These are phyloP conservation scores for Malus hybrid DNA, from an alignment of 331 rosid species.

Conservation along the genomic window DNA sequence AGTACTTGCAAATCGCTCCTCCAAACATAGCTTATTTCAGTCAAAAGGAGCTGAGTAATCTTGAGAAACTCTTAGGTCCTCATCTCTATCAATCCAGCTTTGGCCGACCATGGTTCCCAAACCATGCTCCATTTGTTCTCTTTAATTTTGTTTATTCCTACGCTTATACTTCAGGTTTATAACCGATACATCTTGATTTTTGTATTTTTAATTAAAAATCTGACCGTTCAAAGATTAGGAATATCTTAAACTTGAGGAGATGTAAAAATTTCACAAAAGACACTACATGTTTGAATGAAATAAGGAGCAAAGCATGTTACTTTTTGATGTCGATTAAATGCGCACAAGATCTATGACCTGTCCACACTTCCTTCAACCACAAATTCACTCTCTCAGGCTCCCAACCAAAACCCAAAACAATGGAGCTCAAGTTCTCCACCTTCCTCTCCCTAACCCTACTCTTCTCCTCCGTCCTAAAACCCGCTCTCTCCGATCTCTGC, in stretches of 20 bases:
- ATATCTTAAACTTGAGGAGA: too few species aligned
- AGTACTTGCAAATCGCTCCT: too few species aligned
- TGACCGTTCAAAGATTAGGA: too few species aligned
- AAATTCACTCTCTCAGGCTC: not conserved
- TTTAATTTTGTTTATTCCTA: not conserved
- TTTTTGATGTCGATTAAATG: too few species aligned
- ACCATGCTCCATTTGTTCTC: not conserved
- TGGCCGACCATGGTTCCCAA: not conserved
- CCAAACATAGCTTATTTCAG: too few species aligned
- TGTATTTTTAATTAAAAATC: too few species aligned
- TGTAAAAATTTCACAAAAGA: too few species aligned
- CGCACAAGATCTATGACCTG: not conserved
- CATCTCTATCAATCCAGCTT: not conserved
- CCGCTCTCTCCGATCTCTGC: slow-evolving; percentile 41
- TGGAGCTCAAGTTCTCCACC: not conserved
- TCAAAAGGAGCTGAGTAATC: too few species aligned
- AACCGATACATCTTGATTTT: too few species aligned
- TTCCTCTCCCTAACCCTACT: slow-evolving; percentile 12
- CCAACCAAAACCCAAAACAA: not conserved
- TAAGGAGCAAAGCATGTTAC: not conserved
- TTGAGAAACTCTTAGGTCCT: not conserved
- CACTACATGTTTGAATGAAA: not conserved
- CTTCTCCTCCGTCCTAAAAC: slow-evolving; percentile 2
- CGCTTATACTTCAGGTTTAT: not conserved
- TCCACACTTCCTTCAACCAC: not conserved